Evolutionary conservation across 1,284 basidiomycete species (phyloP), one percentile per base, ranked within the genome.

Genomic region (Gastroboletus turbinatus): DNA sequence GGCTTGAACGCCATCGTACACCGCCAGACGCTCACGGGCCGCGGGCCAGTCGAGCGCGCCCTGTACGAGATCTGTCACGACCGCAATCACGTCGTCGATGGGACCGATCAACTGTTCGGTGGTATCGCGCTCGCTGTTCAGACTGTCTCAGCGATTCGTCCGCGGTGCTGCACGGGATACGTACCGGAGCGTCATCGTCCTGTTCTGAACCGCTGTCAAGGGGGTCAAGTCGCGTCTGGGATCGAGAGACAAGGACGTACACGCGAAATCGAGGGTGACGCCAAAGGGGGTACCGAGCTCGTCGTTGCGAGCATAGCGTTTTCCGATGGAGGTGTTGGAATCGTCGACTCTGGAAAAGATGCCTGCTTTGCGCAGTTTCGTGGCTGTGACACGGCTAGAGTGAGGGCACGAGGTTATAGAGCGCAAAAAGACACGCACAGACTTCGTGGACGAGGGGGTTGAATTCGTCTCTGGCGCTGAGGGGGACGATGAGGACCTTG

Each of bases 271-370:
- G 60, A 99, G 82, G 6, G 97, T 99, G 63, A 96, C 82, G 52
- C 96, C 96, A 71, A 92, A 99, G 4, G 96, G 96, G 36, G 96
- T 99, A 63, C 96, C 96, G 43, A 99, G 84, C 77, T 99, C 97
- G 76, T 99, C 96, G 76, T 98, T 99, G 60, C 97, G 86, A 32
- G 97, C 87, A 75, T 99, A 99, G 38, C 97, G 92, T 78, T 94
- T 94, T 51, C 96, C 97, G 70, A 99, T 98, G 6, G 93, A 91
- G 40, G 92, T 90, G 68, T 90, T 92, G 33, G 94, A 98, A 74
- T 98, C 96, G 74, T 99, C 96, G 3, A 98, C 95, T 52, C 95
- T 84, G 51, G 91, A 89, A 63, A 94, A 93, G 51, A 99, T 84
- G 63, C 96, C 95, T 13, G 87, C 88, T 68, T 84, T 84, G 62